Evolutionary conservation across 495 filamentous ascomycete species (phyloP), one percentile per base, ranked within the genome.

Genomic region (Chaetomium fimeti): DNA sequence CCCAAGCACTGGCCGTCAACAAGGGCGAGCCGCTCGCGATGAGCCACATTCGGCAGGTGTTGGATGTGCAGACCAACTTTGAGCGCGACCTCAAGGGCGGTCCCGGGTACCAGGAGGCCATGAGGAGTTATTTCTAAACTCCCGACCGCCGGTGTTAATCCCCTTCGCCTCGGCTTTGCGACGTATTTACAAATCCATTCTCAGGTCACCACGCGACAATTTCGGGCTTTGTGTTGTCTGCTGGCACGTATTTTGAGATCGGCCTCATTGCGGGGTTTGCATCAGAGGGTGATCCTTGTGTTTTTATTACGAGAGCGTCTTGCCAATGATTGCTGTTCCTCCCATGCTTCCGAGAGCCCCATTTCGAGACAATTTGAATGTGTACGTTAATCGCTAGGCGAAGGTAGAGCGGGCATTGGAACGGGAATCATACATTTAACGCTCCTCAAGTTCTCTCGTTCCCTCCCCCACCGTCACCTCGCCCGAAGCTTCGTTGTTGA

Each of bases 1-100:
- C 92, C 1, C 92, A 96, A 74, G 89, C 89, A 0, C 81, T 96
- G 16, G 92, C 92, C 4, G 85, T 94, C 63, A 89, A 91, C 66
- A 89, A 92, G 72, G 79, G 79, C 45, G 82, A 86, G 45, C 81
- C 82, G 1, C 80, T 96, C 7, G 82, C 83, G 2, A 92, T 96
- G 88, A 83, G 85, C 49, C 91, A 96, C 72, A 91, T 96, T 76
- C 87, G 86, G 67, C 83, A 88, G 56, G 91, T 95, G 20, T 83
- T 96, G 3, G 88, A 91, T 36, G 91, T 95, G 3, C 87, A 88
- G 20, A 88, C 91, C 70, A 89, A 85, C 16, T 97, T 96, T 70
- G 90, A 93, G 56, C 82, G 86, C 25, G 91, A 96, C 27, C 72
- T 89, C 52, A 88, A 84, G 75, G 87, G 87, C 22, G 85, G 84